These are phyloP conservation scores for Lactarius quietus DNA, from an alignment of 768 basidiomycete species.

Conservation along the genomic window DNA sequence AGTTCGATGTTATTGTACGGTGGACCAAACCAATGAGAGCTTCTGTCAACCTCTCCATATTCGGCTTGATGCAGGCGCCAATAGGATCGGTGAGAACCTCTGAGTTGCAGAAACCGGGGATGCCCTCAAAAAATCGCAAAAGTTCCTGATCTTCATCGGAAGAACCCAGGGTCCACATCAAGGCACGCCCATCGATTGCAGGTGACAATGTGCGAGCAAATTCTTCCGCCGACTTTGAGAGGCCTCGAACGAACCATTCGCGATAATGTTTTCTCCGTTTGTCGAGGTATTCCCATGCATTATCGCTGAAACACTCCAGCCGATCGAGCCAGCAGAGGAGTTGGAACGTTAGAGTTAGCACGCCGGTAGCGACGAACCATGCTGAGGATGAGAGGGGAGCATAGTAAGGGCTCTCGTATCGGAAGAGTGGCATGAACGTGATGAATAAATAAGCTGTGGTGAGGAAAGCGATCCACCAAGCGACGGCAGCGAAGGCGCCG, in stretches of 20 bases:
- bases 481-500: neutral
- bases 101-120: neutral
- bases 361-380: neutral
- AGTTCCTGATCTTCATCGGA: neutral
- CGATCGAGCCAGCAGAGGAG: neutral
- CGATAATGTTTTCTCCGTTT: neutral
- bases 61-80: neutral
- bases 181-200: neutral
- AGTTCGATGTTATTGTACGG: neutral
- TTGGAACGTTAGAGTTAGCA: neutral
- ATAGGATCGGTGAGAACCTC: neutral
- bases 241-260: neutral
- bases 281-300: neutral
- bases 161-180: neutral
- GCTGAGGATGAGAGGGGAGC: neutral
- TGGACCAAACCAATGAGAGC: neutral
- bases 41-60: neutral
- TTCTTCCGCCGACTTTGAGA: neutral
- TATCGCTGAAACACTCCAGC: neutral
- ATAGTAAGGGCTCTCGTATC: too few species aligned
- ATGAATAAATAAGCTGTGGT: neutral
- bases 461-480: neutral
- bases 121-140: neutral
- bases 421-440: conserved; percentile 2
- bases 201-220: neutral